phyloP scores from a whole-genome alignment of 768 basidiomycete genomes.

The Hygrocybe coccinea region DNA sequence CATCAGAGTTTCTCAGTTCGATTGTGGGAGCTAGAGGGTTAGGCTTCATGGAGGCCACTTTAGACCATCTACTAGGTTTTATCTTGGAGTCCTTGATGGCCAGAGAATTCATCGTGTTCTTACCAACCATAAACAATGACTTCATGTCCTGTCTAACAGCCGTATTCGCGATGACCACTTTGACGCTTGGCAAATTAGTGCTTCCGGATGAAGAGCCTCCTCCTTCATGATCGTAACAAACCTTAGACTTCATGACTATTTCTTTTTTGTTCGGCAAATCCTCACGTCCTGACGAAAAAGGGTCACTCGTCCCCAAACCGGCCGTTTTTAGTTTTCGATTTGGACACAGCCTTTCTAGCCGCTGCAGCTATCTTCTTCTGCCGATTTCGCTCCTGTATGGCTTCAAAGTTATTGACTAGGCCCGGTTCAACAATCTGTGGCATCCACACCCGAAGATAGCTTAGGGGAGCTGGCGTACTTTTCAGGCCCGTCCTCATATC shows the following conservation, averaged over 20 bases:
- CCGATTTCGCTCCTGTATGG: slow-evolving; percentile 41
- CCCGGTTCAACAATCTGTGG: slow-evolving; percentile 61
- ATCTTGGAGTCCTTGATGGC: slow-evolving; percentile 5
- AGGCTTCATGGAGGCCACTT: not conserved
- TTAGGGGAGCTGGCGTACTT: slow-evolving; percentile 46
- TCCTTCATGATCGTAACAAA: not conserved
- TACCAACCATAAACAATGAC: slow-evolving; percentile 16
- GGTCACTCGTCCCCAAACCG: not conserved
- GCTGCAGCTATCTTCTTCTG: slow-evolving; percentile 48
- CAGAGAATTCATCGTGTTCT: not conserved
- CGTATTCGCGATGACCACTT: slow-evolving; percentile 3
- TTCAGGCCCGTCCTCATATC: slow-evolving; percentile 38
- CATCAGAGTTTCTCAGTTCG: slow-evolving; percentile 9
- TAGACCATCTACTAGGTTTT: not conserved
- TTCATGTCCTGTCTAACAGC: slow-evolving; percentile 6
- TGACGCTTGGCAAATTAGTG: not conserved
- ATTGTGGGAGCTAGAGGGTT: slow-evolving; percentile 4
- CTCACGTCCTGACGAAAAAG: not conserved
- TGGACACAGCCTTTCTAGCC: not conserved
- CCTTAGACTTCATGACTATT: not conserved
- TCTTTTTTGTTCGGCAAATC: not conserved
- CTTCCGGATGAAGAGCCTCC: not conserved
- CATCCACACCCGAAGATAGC: slow-evolving; percentile 72
- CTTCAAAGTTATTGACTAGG: slow-evolving; percentile 60
- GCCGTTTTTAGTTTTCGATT: slow-evolving; percentile 4